Evolutionary conservation across 2,329 filamentous ascomycete species (phyloP).

Genomic region (Fusarium decemcellulare): DNA sequence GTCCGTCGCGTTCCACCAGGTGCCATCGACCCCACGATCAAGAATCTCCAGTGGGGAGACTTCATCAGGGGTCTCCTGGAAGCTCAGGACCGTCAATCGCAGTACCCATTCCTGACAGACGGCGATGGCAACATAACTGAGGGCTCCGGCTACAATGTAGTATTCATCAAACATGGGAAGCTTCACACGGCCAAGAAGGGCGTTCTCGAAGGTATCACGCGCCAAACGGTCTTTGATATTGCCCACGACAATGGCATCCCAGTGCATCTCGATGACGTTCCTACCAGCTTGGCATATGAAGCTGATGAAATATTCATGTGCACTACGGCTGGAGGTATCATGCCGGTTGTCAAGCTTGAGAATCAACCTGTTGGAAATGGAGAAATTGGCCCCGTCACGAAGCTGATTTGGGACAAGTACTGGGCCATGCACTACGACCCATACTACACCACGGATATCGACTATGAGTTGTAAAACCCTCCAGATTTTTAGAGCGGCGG

Average conservation of each 20-base stretch:
- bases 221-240: neutral
- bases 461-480: neutral
- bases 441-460: neutral
- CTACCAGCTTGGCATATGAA: neutral
- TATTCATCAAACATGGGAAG: neutral
- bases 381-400: neutral
- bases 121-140: neutral
- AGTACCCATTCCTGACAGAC: neutral
- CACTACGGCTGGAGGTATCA: neutral
- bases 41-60: neutral
- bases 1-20: neutral
- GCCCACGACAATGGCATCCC: neutral
- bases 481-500: no score
- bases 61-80: neutral
- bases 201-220: neutral
- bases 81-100: neutral
- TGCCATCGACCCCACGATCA: neutral
- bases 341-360: neutral
- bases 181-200: neutral
- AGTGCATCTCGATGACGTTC: neutral
- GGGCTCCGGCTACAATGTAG: neutral
- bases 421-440: neutral
- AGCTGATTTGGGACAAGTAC: neutral
- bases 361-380: neutral
- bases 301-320: constrained; percentile 1